phyloP scores from a whole-genome alignment of 2,329 filamentous ascomycete genomes.

The Phaeophleospora eucalypticola region DNA sequence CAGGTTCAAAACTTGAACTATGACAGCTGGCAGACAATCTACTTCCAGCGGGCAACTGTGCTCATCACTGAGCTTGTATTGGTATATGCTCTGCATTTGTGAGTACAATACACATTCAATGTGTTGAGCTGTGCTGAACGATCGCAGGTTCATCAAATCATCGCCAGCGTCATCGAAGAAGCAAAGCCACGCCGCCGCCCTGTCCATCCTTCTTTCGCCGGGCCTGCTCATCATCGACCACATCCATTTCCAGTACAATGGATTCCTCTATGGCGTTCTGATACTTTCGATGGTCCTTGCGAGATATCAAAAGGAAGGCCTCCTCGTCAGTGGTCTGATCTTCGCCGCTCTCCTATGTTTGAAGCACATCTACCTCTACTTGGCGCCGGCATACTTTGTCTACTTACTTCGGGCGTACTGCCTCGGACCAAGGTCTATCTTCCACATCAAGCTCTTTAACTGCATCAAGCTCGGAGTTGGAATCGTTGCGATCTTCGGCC shows the following conservation, averaged over 20 bases:
- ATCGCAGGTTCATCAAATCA: conserved; percentile 67
- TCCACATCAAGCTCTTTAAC: conserved; percentile 72
- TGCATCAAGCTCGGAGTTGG: conserved; percentile 75
- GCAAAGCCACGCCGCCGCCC: conserved; percentile 76
- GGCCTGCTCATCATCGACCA: conserved; percentile 96
- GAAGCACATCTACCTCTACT: conserved; percentile 97
- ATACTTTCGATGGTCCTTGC: conserved; percentile 82
- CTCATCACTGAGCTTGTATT: conserved; percentile 80
- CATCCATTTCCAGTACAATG: conserved; percentile 99
- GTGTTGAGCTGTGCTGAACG: neutral
- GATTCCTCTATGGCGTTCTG: conserved; percentile 87
- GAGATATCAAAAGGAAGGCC: conserved; percentile 62
- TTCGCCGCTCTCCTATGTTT: conserved; percentile 86
- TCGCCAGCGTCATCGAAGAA: conserved; percentile 62
- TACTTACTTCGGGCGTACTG: conserved; percentile 89
- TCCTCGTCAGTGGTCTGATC: conserved; percentile 72
- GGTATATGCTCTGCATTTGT: conserved; percentile 76
- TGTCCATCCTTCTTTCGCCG: conserved; percentile 87
- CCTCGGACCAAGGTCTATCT: conserved; percentile 69
- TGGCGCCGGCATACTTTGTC: conserved; percentile 93
- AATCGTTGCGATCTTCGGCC: conserved; percentile 65
- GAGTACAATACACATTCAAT: conserved; percentile 25
- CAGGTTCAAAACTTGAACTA: conserved; percentile 75
- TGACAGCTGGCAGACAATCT: conserved; percentile 88
- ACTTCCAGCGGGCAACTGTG: conserved; percentile 88